phyloP scores from a whole-genome alignment of 2,329 filamentous ascomycete genomes.

The Bertia moriformis region DNA sequence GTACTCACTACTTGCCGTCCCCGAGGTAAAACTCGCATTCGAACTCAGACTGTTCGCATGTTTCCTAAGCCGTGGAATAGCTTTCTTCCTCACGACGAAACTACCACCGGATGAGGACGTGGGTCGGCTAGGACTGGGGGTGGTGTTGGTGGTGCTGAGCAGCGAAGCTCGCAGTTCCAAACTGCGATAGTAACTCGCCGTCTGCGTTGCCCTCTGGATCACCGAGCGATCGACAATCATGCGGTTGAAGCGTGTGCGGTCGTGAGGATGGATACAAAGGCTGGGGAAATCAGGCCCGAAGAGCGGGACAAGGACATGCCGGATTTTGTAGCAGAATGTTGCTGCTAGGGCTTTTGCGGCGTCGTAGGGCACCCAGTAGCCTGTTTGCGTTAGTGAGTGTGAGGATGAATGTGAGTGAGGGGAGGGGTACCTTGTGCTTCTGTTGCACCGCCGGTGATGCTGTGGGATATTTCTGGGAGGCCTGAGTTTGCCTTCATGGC shows the following conservation, averaged over 20 bases:
- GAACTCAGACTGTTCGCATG: background rate
- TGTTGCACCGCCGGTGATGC: constrained; percentile 50
- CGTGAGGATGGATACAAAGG: constrained; percentile 29
- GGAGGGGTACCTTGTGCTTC: constrained; percentile 37
- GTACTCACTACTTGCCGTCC: too few species aligned
- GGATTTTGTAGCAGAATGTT: constrained; percentile 48
- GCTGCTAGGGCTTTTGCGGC: constrained; percentile 44
- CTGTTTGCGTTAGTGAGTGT: constrained; percentile 14
- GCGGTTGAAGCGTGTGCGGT: constrained; percentile 21
- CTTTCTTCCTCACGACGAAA: background rate
- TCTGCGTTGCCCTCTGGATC: background rate
- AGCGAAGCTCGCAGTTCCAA: background rate
- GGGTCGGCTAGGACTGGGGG: too few species aligned
- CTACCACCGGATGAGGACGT: background rate
- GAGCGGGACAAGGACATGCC: constrained; percentile 43
- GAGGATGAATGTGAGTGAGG: background rate
- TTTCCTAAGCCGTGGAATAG: background rate
- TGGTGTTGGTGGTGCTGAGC: background rate
- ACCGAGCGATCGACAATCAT: constrained; percentile 18
- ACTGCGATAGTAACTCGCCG: background rate
- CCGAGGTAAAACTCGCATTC: too few species aligned
- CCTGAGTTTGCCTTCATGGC: constrained; percentile 31
- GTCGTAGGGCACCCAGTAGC: constrained; percentile 53
- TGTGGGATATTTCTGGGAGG: constrained; percentile 43
- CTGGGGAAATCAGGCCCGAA: constrained; percentile 45